These are phyloP conservation scores for Colletotrichum neosansevieriae DNA, from an alignment of 2,329 filamentous ascomycete genomes.

Conservation along the genomic window DNA sequence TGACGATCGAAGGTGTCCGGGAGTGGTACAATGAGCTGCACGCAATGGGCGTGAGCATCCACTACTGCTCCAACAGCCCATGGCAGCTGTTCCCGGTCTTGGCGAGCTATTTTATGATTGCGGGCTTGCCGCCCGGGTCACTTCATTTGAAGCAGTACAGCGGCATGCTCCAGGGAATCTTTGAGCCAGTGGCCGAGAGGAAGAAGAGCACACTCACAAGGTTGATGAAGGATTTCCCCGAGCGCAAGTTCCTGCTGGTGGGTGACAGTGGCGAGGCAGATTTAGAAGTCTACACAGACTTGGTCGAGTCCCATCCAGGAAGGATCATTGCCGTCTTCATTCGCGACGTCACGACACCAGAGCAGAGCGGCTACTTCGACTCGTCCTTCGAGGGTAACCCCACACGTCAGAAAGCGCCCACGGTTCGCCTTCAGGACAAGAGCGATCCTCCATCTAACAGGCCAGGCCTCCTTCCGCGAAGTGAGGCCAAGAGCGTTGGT, in stretches of 20 bases:
- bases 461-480: conserved; percentile 50
- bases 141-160: conserved; percentile 97
- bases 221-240: conserved; percentile 89
- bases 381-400: conserved; percentile 55
- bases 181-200: conserved; percentile 94
- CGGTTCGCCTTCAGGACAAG: conserved; percentile 35
- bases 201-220: conserved; percentile 90
- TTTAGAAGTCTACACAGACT: conserved; percentile 94
- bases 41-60: conserved; percentile 85
- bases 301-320: conserved; percentile 86
- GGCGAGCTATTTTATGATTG: conserved; percentile 84
- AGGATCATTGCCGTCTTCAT: conserved; percentile 92
- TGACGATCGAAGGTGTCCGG: conserved; percentile 86
- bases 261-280: conserved; percentile 98
- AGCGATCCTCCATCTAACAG: conserved; percentile 43
- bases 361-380: conserved; percentile 83
- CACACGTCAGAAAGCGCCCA: conserved; percentile 45
- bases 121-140: conserved; percentile 86
- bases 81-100: conserved; percentile 97
- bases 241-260: conserved; percentile 88
- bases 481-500: conserved; percentile 47
- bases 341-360: conserved; percentile 89
- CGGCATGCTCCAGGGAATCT: conserved; percentile 97
- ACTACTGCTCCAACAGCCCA: conserved; percentile 99
- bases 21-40: conserved; percentile 89